A percentile compares a stretch with the other conserved stretches of the same genome.
Conservation (phyloP, 2,329 filamentous ascomycete species). For the Aureobasidium sp. region DNA sequence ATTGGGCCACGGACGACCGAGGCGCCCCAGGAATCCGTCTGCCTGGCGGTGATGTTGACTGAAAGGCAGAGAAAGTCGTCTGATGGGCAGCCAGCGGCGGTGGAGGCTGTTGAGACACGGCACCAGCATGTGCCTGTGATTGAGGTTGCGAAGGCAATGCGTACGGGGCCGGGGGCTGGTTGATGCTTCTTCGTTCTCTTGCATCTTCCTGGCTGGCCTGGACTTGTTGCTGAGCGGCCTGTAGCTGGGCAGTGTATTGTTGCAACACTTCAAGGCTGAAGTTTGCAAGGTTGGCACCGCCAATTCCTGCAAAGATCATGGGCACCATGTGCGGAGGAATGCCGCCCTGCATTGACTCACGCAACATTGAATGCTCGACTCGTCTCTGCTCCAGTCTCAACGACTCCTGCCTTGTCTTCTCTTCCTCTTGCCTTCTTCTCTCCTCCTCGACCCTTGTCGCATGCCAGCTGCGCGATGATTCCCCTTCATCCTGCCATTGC, state of each 20-base stretch:
- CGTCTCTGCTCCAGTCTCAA: slow-evolving; percentile 45
- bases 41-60: slow-evolving; percentile 25
- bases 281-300: slow-evolving; percentile 41
- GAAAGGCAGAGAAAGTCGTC: slow-evolving; percentile 35
- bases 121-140: slow-evolving; percentile 1
- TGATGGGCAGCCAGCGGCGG: slow-evolving; percentile 27
- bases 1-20: slow-evolving; percentile 37
- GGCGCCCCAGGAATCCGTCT: slow-evolving; percentile 26
- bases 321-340: slow-evolving; percentile 47
- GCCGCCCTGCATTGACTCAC: slow-evolving; percentile 46
- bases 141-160: slow-evolving; percentile 23
- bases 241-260: slow-evolving; percentile 42
- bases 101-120: slow-evolving; percentile 23
- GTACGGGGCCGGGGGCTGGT: slow-evolving; percentile 28
- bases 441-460: slow-evolving; percentile 46
- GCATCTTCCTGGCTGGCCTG: slow-evolving; percentile 38
- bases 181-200: slow-evolving; percentile 37
- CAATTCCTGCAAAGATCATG: slow-evolving; percentile 48
- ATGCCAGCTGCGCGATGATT: slow-evolving; percentile 47
- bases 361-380: slow-evolving; percentile 47
- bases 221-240: slow-evolving; percentile 36
- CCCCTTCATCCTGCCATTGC: slow-evolving; percentile 39
- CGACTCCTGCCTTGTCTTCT: slow-evolving; percentile 46
- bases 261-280: slow-evolving; percentile 46
- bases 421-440: slow-evolving; percentile 47